Evolutionary conservation across 306 rosid genomes (phyloP).

Genomic region (Geum urbanum): DNA sequence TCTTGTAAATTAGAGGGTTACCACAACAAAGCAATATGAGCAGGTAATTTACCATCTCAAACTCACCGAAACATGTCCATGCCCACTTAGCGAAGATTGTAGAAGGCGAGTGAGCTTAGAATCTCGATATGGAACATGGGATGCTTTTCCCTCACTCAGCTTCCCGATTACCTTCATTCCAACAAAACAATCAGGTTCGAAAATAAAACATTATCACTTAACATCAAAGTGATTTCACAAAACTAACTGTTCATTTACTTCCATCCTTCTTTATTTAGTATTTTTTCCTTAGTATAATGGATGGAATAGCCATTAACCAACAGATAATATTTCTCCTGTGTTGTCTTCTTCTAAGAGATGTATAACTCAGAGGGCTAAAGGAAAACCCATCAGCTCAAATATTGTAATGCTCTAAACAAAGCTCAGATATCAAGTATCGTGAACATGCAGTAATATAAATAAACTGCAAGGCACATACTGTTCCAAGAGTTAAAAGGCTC

Average conservation of each 20-base stretch:
- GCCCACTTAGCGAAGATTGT: conserved; percentile 94
- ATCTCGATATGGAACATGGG: conserved; percentile 99
- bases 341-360: too few relatives aligned
- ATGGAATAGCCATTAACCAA: neutral
- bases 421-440: neutral
- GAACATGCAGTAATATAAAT: neutral
- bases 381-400: neutral
- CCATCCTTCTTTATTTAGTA: neutral
- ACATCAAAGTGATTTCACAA: neutral
- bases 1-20: neutral
- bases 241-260: neutral
- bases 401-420: conserved; percentile 8
- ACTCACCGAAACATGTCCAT: conserved; percentile 98
- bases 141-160: conserved; percentile 97
- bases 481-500: conserved; percentile 98
- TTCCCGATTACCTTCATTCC: conserved; percentile 92
- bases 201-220: neutral
- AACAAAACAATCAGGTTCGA: conserved; percentile 33
- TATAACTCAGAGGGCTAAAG: neutral
- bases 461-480: conserved; percentile 52
- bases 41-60: conserved; percentile 17
- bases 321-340: neutral
- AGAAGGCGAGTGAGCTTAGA: conserved; percentile 98
- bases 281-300: neutral
- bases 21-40: conserved; percentile 9